These are phyloP conservation scores for Amauroascus niger DNA, from an alignment of 2,329 filamentous ascomycete species.

Conservation along the genomic window DNA sequence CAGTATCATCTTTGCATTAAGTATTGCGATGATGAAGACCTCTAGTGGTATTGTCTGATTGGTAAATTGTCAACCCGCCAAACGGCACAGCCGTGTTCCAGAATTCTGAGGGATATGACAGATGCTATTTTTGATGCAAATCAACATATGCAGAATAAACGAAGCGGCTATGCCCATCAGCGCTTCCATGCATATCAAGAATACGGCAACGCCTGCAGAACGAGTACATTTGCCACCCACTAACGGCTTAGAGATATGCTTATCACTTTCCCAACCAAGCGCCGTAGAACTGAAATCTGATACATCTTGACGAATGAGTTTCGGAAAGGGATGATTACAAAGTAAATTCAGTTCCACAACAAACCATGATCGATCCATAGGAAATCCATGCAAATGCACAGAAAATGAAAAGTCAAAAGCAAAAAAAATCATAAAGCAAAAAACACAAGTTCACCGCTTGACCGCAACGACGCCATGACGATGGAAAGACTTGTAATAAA, in stretches of 20 bases:
- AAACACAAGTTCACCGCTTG: background rate
- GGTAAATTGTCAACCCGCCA: background rate
- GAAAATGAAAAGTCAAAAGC: background rate
- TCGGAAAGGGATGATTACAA: background rate
- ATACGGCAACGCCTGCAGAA: background rate
- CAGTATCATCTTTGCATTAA: background rate
- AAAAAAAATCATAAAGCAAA: background rate
- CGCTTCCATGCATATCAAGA: background rate
- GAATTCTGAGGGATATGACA: background rate
- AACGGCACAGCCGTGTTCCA: background rate
- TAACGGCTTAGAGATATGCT: background rate
- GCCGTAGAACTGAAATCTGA: background rate
- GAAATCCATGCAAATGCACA: slow-evolving; percentile 1
- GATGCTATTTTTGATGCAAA: slow-evolving; percentile 2
- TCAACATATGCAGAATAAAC: background rate
- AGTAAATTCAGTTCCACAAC: background rate
- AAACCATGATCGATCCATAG: background rate
- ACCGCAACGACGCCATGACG: background rate
- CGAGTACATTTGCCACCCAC: background rate
- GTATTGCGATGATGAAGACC: background rate
- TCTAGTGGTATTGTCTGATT: background rate
- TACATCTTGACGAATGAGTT: background rate
- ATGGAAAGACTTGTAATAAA: background rate
- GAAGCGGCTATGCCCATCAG: background rate
- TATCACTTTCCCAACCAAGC: background rate